Percentiles rank a stretch among this genome's conserved stretches.
phyloP scores from a whole-genome alignment of 2,329 filamentous ascomycete species.

The Exophiala dermatitidis region DNA sequence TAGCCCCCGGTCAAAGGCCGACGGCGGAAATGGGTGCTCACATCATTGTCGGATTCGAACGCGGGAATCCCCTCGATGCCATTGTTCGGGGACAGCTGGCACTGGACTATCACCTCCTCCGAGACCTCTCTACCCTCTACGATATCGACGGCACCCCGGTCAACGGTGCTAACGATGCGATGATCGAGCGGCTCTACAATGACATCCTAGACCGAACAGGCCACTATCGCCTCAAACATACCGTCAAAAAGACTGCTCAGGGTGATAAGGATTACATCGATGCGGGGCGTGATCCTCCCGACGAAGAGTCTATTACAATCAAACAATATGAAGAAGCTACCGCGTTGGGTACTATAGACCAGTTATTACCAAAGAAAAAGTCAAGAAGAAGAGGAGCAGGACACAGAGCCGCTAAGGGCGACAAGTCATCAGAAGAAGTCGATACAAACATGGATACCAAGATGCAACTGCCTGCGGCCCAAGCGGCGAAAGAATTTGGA shows the following conservation, averaged over 20 bases:
- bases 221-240: conserved; percentile 74
- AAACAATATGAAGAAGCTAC: conserved; percentile 64
- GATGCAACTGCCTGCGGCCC: conserved; percentile 65
- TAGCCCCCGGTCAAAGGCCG: conserved; percentile 52
- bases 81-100: conserved; percentile 85
- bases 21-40: conserved; percentile 97
- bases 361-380: conserved; percentile 38
- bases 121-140: conserved; percentile 77
- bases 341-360: conserved; percentile 48
- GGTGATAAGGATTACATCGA: conserved; percentile 78
- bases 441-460: conserved; percentile 67
- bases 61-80: conserved; percentile 87
- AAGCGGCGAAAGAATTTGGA: conserved; percentile 72
- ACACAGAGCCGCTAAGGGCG: conserved; percentile 46
- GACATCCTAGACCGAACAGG: conserved; percentile 89
- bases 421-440: conserved; percentile 55
- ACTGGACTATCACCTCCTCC: conserved; percentile 75
- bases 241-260: conserved; percentile 63
- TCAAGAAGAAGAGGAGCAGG: conserved; percentile 39
- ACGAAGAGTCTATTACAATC: conserved; percentile 67
- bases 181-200: conserved; percentile 89
- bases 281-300: conserved; percentile 69
- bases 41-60: conserved; percentile 94
- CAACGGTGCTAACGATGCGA: conserved; percentile 66
- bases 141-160: conserved; percentile 61